Evolutionary conservation across 139 green algal species (phyloP).

Genomic region (Coelastrella sp.): DNA sequence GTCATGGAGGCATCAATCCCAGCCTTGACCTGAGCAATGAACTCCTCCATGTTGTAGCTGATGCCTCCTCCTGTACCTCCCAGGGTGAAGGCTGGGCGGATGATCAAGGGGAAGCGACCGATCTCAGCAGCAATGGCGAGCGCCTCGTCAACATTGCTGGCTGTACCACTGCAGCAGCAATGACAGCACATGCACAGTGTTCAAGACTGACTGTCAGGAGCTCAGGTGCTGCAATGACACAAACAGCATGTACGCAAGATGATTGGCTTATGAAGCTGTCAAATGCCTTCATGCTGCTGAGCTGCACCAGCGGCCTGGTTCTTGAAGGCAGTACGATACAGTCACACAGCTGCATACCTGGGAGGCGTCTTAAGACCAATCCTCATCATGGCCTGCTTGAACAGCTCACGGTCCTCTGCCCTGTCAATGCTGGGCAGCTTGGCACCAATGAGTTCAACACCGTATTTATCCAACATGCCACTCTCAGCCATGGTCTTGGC

Average conservation of each 20-base stretch:
- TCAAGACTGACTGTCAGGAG: too few species aligned
- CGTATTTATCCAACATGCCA: constrained; percentile 92
- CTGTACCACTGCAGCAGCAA: constrained; percentile 52
- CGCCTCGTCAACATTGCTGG: constrained; percentile 76
- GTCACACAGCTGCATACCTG: not conserved
- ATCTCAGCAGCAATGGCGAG: constrained; percentile 75
- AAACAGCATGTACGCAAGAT: not conserved
- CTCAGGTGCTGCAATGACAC: not conserved
- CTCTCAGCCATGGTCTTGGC: constrained; percentile 93
- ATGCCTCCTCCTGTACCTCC: constrained; percentile 97
- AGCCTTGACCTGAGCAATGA: constrained; percentile 84
- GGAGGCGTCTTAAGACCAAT: constrained; percentile 81
- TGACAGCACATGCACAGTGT: not conserved
- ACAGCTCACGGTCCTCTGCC: constrained; percentile 97
- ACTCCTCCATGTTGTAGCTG: constrained; percentile 99
- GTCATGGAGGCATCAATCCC: constrained; percentile 95
- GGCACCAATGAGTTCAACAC: constrained; percentile 97
- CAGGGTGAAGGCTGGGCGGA: constrained; percentile 98
- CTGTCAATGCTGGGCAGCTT: constrained; percentile 99
- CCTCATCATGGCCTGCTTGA: constrained; percentile 85
- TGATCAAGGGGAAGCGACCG: constrained; percentile 95
- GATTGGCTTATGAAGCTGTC: not conserved
- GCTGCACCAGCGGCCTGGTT: not conserved
- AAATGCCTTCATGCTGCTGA: not conserved
- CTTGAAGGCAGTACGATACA: not conserved